Conservation (phyloP, 768 basidiomycete genomes). For the Mycena galopus region DNA sequence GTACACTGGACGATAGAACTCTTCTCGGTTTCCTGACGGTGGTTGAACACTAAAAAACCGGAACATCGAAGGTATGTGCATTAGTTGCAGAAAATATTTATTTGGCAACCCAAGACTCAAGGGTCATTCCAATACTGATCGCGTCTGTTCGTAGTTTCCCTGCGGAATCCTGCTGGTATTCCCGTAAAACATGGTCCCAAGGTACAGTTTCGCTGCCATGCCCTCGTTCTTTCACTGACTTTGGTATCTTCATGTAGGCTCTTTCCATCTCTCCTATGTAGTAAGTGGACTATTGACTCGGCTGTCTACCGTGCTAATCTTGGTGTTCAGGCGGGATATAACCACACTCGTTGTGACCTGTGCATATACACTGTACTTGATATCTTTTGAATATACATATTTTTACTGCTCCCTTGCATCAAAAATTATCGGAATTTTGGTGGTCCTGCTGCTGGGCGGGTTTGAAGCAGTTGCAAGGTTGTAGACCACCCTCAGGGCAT, state of each 20-base stretch:
- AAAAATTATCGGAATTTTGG: no score
- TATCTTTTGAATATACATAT: conserved; percentile 1
- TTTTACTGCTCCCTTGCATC: conserved; percentile 7
- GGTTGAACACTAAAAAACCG: no score
- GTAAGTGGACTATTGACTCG: background rate
- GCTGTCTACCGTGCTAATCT: no score
- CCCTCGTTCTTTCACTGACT: conserved; percentile 8
- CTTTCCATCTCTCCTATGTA: conserved; percentile 6
- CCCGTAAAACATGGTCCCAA: background rate
- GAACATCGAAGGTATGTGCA: no score
- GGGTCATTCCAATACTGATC: background rate
- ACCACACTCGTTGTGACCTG: background rate
- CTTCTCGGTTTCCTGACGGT: no score
- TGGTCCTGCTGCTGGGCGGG: background rate
- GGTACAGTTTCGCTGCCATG: background rate
- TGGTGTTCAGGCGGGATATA: background rate
- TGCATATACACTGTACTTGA: conserved; percentile 1
- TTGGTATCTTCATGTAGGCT: background rate
- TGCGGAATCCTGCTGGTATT: background rate
- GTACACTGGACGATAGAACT: no score
- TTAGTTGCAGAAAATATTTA: background rate
- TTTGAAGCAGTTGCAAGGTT: conserved; percentile 11
- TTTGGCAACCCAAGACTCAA: background rate
- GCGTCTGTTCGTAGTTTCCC: conserved; percentile 8
- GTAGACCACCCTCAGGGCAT: background rate